Conservation (phyloP, 2,329 filamentous ascomycete species). For the Diaporthe aspalathi region DNA sequence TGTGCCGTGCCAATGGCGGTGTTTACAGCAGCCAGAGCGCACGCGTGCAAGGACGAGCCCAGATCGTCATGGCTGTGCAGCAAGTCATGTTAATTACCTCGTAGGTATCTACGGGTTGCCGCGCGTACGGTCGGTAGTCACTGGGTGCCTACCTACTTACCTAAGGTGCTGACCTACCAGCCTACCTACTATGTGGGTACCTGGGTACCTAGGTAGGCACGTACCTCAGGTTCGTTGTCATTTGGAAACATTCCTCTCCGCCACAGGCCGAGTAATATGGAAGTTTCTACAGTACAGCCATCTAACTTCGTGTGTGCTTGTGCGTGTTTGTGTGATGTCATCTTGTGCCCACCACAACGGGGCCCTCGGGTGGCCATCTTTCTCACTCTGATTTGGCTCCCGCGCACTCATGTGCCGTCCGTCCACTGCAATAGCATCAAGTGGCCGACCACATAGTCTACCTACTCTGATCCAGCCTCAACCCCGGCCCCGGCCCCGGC, state of each 20-base stretch:
- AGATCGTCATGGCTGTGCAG: neutral
- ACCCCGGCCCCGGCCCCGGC: neutral
- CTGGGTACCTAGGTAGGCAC: too few relatives aligned
- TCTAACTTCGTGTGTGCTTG: neutral
- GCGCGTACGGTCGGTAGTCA: neutral
- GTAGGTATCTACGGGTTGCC: neutral
- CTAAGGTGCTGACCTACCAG: too few relatives aligned
- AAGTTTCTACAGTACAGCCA: too few relatives aligned
- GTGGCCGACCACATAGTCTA: neutral
- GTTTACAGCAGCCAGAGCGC: too few relatives aligned
- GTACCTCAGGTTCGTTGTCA: too few relatives aligned
- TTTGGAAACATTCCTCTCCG: too few relatives aligned
- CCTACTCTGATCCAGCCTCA: too few relatives aligned
- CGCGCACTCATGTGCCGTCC: too few relatives aligned
- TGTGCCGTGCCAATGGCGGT: too few relatives aligned
- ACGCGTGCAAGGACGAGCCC: neutral
- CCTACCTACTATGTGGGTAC: too few relatives aligned
- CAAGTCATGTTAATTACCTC: constrained; percentile 16
- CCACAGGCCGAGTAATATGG: too few relatives aligned
- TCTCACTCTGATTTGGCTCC: neutral
- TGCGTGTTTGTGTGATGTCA: constrained; percentile 9
- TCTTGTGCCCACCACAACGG: neutral
- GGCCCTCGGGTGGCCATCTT: neutral
- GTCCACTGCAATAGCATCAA: neutral
- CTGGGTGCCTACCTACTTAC: too few relatives aligned